Conservation (phyloP, 1,284 basidiomycete species). For the Hymenochaete sp. region DNA sequence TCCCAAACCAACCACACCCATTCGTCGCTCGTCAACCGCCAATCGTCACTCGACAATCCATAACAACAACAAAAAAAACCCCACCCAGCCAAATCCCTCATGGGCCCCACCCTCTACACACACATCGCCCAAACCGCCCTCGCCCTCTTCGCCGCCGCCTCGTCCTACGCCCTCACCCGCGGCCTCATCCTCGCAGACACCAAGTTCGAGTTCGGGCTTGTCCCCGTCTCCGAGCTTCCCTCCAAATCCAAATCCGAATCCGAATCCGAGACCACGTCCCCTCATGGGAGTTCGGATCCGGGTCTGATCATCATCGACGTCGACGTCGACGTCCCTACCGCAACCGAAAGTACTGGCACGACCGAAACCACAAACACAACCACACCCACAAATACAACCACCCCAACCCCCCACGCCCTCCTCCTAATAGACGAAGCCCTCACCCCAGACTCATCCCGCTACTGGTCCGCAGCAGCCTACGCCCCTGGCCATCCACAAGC, state of each 20-base stretch:
- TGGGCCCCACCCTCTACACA: conserved; percentile 61
- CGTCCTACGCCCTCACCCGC: conserved; percentile 65
- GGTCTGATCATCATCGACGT: too few species aligned
- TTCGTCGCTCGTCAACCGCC: too few species aligned
- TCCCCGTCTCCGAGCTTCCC: conserved; percentile 25
- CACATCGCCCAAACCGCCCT: conserved; percentile 54
- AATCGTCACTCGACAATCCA: not conserved
- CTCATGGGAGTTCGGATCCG: conserved; percentile 55
- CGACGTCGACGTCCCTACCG: not conserved
- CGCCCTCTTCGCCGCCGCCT: conserved; percentile 69
- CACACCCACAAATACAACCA: conserved; percentile 23
- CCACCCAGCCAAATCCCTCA: conserved; percentile 48
- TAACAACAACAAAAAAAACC: conserved; percentile 5
- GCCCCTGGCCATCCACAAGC: conserved; percentile 69
- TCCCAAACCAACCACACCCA: too few species aligned
- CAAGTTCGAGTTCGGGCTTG: conserved; percentile 72
- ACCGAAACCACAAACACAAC: conserved; percentile 77
- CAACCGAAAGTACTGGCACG: too few species aligned
- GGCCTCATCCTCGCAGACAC: conserved; percentile 96
- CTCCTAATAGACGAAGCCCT: conserved; percentile 94
- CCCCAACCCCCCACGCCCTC: conserved; percentile 40
- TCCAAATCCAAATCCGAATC: conserved; percentile 32
- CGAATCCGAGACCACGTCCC: conserved; percentile 36
- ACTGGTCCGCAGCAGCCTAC: conserved; percentile 84
- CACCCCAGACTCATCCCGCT: conserved; percentile 95